Percentiles rank a stretch among this genome's conserved stretches.
Conservation (phyloP, 192 early-diverging fungal species). For the Podila horticola region DNA sequence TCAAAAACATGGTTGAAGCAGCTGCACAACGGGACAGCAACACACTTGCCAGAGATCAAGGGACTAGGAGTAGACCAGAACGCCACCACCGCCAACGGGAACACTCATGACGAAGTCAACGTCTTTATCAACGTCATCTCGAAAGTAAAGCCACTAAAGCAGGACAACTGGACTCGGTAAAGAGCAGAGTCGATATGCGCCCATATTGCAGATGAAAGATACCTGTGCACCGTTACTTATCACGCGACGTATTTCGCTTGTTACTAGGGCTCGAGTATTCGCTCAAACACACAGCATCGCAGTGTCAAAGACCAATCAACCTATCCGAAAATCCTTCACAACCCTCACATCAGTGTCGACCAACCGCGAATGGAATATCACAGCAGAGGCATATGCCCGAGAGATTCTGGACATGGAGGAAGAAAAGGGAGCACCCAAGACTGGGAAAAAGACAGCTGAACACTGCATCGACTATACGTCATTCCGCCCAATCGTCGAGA, state of each 20-base stretch:
- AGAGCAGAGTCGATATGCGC: neutral
- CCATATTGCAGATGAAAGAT: no score
- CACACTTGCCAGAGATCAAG: constrained; percentile 9
- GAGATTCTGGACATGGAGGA: constrained; percentile 23
- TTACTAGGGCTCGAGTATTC: constrained; percentile 35
- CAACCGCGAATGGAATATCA: constrained; percentile 43
- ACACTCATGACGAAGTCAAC: constrained; percentile 28
- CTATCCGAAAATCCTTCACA: neutral
- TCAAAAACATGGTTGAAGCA: constrained; percentile 47
- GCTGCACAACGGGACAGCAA: constrained; percentile 32
- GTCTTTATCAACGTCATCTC: constrained; percentile 50
- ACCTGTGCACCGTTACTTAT: no score
- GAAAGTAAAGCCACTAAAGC: constrained; percentile 22
- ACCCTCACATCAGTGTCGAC: constrained; percentile 16
- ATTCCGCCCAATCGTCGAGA: constrained; percentile 44
- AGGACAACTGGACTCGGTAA: constrained; percentile 39
- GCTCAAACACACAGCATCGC: neutral
- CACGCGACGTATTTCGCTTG: neutral
- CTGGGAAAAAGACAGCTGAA: neutral
- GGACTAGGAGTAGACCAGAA: neutral
- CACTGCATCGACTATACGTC: constrained; percentile 7
- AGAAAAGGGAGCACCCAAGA: neutral
- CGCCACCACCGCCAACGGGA: neutral
- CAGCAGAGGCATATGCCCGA: constrained; percentile 27
- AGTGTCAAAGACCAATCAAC: neutral